Base-by-base conservation (phyloP, 768 basidiomycete species). In the Fomitopsis pulvina region DNA sequence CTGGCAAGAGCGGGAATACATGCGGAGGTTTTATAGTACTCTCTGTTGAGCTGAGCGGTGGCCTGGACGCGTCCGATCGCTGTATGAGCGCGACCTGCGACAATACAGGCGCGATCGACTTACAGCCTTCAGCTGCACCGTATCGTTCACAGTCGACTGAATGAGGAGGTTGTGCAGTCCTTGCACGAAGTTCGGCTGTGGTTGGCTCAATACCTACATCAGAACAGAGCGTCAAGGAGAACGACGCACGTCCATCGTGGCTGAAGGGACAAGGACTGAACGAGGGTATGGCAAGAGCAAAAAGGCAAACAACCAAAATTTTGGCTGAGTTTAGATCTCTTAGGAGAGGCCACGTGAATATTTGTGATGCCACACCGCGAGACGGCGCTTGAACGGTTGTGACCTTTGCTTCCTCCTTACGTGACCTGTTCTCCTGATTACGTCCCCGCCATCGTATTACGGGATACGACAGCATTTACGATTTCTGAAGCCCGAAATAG, bases 1-100 rank as follows among this genome's bases (percentile, higher is more conserved):
- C 81, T 83, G 48, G 88, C 87, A 29, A 99, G 81, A 32, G 90
- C 92, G 41, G 93, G 80, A 55, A 99, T 94, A 64, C 93, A 96
- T 72, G 75, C 71, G 6, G 94, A 79, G 62, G 84, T 83, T 71
- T 90, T 92, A 80, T 94, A 98, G 71, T 81, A 98, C 46, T 94
- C 86, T 58, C 83, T 83, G 68, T 95, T 96, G 48, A 99, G 77
- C 58, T 84, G 81, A 4, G 89, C 79, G 12, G 96, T 99, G 5
- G 95, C 92, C 93, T 97, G 54, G 43, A 44, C 24, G n/a, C 27
- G 43, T 27, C 26, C 43, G 38, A 44, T 39, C 61, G 18, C 57
- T 37, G 34, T 6, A 18, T 37, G 34, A 37, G 34, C 34, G 34
- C 34, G 34, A 37, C 5, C 4, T 37, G 8, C 14, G 51, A 53